Evolutionary conservation across 2,329 filamentous ascomycete species (phyloP).

Genomic region (Claviceps monticola): DNA sequence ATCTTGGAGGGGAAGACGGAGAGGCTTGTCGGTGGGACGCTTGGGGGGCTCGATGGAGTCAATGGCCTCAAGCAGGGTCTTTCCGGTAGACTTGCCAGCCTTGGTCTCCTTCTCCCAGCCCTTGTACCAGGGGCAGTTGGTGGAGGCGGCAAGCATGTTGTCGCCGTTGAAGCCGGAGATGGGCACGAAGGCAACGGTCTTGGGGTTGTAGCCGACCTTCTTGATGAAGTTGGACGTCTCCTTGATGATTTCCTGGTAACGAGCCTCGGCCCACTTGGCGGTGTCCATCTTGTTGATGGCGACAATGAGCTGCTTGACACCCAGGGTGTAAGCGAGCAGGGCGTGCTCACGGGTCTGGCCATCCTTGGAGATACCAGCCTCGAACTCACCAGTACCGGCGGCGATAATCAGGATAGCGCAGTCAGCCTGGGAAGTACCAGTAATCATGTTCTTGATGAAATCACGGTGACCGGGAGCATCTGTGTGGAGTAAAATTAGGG

Average conservation of each 20-base stretch:
- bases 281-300: conserved; percentile 99
- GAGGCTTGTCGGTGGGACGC: conserved; percentile 97
- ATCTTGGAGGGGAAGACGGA: conserved; percentile 99
- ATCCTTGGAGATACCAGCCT: conserved; percentile 99
- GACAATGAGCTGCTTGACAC: conserved; percentile 99
- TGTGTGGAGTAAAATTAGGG: conserved; percentile 15
- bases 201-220: conserved; percentile 99
- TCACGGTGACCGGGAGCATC: conserved; percentile 99
- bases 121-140: conserved; percentile 99
- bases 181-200: conserved; percentile 94
- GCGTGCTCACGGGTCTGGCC: conserved; percentile 99
- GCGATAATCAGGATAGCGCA: conserved; percentile 99
- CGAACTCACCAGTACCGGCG: conserved; percentile 99
- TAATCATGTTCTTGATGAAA: conserved; percentile 99
- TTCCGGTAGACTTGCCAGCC: conserved; percentile 79
- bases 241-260: conserved; percentile 99
- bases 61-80: conserved; percentile 98
- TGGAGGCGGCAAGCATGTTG: conserved; percentile 89
- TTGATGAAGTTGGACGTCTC: conserved; percentile 99
- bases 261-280: conserved; percentile 91
- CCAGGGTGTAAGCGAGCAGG: conserved; percentile 98
- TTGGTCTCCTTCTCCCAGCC: conserved; percentile 94
- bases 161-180: conserved; percentile 99
- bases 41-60: conserved; percentile 85
- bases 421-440: conserved; percentile 99